A percentile compares a stretch with the other conserved stretches of the same genome.
Evolutionary conservation across 371 early-diverging fungal genomes (phyloP).

Genomic region (Dichotomocladium elegans): DNA sequence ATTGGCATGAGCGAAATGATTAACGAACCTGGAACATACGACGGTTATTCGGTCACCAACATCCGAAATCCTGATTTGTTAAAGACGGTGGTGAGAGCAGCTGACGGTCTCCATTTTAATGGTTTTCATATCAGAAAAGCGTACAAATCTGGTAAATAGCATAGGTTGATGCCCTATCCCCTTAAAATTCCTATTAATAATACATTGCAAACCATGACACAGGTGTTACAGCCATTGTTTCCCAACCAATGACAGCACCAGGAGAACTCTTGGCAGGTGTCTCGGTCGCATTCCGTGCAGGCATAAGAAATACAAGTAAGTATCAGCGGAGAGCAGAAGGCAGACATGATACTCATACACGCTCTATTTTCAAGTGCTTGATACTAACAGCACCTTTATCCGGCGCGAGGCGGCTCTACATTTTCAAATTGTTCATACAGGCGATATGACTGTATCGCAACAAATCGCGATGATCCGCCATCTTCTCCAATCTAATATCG

Average conservation of each 20-base stretch:
- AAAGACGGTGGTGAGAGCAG: slow-evolving; percentile 35
- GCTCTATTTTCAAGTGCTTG: slow-evolving; percentile 15
- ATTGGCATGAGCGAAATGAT: slow-evolving; percentile 58
- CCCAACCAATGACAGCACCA: slow-evolving; percentile 36
- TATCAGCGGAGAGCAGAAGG: not conserved
- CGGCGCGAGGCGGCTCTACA: slow-evolving; percentile 60
- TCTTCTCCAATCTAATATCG: slow-evolving; percentile 24
- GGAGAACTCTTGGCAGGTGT: slow-evolving; percentile 42
- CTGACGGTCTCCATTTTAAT: slow-evolving; percentile 60
- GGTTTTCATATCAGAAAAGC: slow-evolving; percentile 58
- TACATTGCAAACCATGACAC: no score
- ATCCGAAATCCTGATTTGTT: slow-evolving; percentile 12
- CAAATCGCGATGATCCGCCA: slow-evolving; percentile 63
- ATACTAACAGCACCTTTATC: slow-evolving; percentile 43
- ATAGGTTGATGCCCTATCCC: no score
- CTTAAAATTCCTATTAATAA: no score
- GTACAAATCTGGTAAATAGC: slow-evolving; percentile 64
- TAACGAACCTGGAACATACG: slow-evolving; percentile 49
- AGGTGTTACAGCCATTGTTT: slow-evolving; percentile 51
- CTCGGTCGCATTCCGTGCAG: slow-evolving; percentile 53
- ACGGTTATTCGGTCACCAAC: slow-evolving; percentile 44
- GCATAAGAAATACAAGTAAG: slow-evolving; percentile 37
- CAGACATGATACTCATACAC: not conserved
- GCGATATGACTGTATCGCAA: slow-evolving; percentile 49
- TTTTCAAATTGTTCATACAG: slow-evolving; percentile 31